Conservation (phyloP, 129 eudicot genomes). For the Tanacetum coccineum region DNA sequence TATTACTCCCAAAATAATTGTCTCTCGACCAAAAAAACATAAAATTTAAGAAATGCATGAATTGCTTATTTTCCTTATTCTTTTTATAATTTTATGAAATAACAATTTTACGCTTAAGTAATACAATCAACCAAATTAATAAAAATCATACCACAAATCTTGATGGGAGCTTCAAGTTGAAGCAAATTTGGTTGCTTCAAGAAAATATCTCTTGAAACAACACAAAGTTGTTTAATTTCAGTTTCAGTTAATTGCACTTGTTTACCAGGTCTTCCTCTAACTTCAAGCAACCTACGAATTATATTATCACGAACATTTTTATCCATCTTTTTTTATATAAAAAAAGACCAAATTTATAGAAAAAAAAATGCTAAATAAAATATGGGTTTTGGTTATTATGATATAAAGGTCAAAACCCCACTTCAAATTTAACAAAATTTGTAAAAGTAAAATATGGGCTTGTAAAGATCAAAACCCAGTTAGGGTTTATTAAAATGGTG, state of each 20-base stretch:
- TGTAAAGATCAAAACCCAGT: neutral
- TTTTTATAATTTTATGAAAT: no score
- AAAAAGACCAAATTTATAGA: neutral
- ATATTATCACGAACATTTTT: constrained; percentile 36
- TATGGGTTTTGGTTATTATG: no score
- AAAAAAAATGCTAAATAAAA: neutral
- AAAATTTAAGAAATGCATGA: no score
- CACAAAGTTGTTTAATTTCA: constrained; percentile 57
- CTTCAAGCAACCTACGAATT: constrained; percentile 43
- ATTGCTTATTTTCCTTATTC: no score
- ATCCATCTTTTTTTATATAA: constrained; percentile 28
- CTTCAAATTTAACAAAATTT: no score
- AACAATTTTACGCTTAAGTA: no score
- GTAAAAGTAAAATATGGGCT: no score
- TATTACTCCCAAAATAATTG: no score
- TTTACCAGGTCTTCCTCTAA: constrained; percentile 47
- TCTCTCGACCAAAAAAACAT: no score
- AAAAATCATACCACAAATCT: constrained; percentile 48
- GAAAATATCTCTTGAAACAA: constrained; percentile 47
- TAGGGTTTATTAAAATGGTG: neutral
- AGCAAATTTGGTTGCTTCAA: constrained; percentile 43
- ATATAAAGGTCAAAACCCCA: no score
- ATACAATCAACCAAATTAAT: neutral
- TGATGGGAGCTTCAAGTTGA: constrained; percentile 58
- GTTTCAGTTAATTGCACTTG: constrained; percentile 55